phyloP scores from a whole-genome alignment of 306 rosid genomes.

The Castanea sativa region DNA sequence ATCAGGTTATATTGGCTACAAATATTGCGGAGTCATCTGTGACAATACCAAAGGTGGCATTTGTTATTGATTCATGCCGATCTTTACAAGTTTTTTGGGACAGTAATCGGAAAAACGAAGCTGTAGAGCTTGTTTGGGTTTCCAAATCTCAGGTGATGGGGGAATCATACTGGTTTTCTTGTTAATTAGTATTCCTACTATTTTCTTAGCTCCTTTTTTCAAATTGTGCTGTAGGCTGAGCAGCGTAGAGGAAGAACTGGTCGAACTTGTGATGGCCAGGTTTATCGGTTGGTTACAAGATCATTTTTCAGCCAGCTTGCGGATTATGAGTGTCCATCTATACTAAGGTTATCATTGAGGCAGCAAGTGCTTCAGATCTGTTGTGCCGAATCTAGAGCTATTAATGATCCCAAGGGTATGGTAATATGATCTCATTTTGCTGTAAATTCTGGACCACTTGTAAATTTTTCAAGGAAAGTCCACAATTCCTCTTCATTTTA shows the following conservation, averaged over 20 bases:
- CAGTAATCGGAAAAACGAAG: conserved; percentile 47
- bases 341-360: conserved; percentile 74
- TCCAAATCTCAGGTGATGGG: conserved; percentile 81
- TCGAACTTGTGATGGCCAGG: conserved; percentile 90
- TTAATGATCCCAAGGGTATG: conserved; percentile 78
- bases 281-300: conserved; percentile 71
- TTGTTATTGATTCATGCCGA: conserved; percentile 85
- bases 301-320: conserved; percentile 59
- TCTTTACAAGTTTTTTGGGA: conserved; percentile 87
- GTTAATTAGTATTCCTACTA: conserved; percentile 5
- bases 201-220: conserved; percentile 21
- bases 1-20: conserved; percentile 87
- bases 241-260: conserved; percentile 95
- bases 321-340: conserved; percentile 63
- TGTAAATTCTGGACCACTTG: conserved; percentile 5
- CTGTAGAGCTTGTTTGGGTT: conserved; percentile 73
- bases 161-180: conserved; percentile 14
- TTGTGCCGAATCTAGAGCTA: conserved; percentile 77
- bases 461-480: not conserved
- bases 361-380: conserved; percentile 74
- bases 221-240: conserved; percentile 56
- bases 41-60: conserved; percentile 90
- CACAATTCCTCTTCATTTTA: not conserved
- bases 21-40: conserved; percentile 94
- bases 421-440: conserved; percentile 11